phyloP scores from a whole-genome alignment of 345 rosid species.

The Anastatica hierochuntica region DNA sequence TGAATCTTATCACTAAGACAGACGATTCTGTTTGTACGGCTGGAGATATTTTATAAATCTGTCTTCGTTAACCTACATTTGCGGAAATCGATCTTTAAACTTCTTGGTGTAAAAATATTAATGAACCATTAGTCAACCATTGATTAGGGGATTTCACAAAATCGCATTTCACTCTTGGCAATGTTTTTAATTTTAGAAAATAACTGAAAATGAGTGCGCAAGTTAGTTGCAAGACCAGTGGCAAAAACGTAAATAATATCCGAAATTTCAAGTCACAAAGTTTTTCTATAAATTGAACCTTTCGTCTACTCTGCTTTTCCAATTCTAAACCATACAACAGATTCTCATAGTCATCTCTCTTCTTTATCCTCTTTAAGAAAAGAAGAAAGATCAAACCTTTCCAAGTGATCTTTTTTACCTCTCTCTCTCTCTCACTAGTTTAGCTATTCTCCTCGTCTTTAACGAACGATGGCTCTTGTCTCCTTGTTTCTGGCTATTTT shows the following conservation, averaged over 20 bases:
- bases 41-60: too few species aligned
- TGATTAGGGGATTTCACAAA: too few species aligned
- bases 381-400: too few species aligned
- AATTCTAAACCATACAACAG: slow-evolving; percentile 29
- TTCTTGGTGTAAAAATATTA: too few species aligned
- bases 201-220: slow-evolving; percentile 14
- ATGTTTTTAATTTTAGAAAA: background rate
- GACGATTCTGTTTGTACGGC: too few species aligned
- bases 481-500: slow-evolving; percentile 38
- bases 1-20: too few species aligned
- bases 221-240: slow-evolving; percentile 21
- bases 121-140: too few species aligned
- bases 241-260: slow-evolving; percentile 21
- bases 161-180: slow-evolving; percentile 1
- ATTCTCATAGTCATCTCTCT: slow-evolving; percentile 25
- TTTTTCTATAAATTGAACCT: slow-evolving; percentile 48
- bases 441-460: too few species aligned
- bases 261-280: background rate
- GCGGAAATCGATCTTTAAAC: too few species aligned
- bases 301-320: slow-evolving; percentile 19
- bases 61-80: too few species aligned
- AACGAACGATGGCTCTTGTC: slow-evolving; percentile 33
- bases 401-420: too few species aligned
- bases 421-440: too few species aligned
- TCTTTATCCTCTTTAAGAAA: slow-evolving; percentile 4